Base-by-base conservation (phyloP, 805 yeast species). In the Wickerhamomyces xylosicus region DNA sequence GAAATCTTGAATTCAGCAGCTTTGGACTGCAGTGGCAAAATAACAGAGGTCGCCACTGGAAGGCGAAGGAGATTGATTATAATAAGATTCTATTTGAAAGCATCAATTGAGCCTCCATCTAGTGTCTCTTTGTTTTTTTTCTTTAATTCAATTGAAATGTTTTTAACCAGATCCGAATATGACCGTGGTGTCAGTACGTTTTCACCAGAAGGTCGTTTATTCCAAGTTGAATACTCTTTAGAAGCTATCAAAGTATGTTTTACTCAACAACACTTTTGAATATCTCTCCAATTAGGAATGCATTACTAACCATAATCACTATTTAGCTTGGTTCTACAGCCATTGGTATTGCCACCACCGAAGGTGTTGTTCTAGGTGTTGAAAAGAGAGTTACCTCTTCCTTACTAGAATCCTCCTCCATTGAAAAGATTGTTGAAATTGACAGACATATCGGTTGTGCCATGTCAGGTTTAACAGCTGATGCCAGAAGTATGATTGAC, bases 121-220 rank as follows among this genome's bases (percentile, higher is more conserved):
- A n/a, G n/a, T n/a, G n/a, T n/a, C n/a, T n/a, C n/a, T n/a, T n/a
- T n/a, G n/a, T n/a, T n/a, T n/a, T n/a, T 7, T 21, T 21, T 21
- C 25, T 10, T 10, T 21, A 6, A 6, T 21, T 21, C 25, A 21
- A 21, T 3, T n/a, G 32, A 41, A 38, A 92, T 92, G 99, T 92
- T 92, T 65, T 74, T 92, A 50, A 92, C 99, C n/a, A 83, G 99
- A 79, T 84, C 95, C 66, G 99, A 92, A 70, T 92, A 92, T 62
- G 99, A 92, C 60, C 83, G 99, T 62, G 99, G 98, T 47, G 98
- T 92, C 37, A 83, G 94, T 56, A 94, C 99, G 8, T 92, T 94
- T 62, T 89, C 97, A 2, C 99, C 99, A 19, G 98, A 94, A 61
- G 99, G 99, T 19, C 83, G 99, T 58, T 68, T 92, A 45, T 92